A percentile compares a stretch with the other conserved stretches of the same genome.
phyloP scores from a whole-genome alignment of 1,284 basidiomycete species.

The Bondarzewia mesenterica region DNA sequence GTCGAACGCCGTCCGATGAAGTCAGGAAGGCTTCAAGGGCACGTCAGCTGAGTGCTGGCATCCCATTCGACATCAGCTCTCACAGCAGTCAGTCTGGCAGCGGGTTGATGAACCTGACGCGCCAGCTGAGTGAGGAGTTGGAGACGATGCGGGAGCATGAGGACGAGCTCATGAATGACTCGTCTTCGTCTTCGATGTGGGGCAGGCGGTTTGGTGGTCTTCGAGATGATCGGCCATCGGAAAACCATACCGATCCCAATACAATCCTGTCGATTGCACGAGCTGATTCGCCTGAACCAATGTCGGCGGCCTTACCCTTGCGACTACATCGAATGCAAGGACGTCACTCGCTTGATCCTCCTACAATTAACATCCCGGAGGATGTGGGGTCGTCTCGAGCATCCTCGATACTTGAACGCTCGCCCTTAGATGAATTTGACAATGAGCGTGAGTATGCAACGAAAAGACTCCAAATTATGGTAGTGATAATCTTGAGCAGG shows the following conservation, averaged over 20 bases:
- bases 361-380: conserved; percentile 43
- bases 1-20: conserved; percentile 11
- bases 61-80: conserved; percentile 19
- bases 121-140: conserved; percentile 55
- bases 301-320: conserved; percentile 20
- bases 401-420: conserved; percentile 38
- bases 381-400: conserved; percentile 54
- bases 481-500: conserved; percentile 24
- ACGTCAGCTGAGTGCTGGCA: conserved; percentile 16
- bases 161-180: conserved; percentile 9
- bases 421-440: conserved; percentile 32
- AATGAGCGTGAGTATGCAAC: conserved; percentile 31
- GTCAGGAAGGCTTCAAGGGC: conserved; percentile 3
- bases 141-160: conserved; percentile 29
- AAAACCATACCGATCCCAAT: conserved; percentile 16
- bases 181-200: conserved; percentile 19
- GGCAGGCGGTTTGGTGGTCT: conserved; percentile 20
- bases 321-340: conserved; percentile 22
- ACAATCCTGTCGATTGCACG: conserved; percentile 15
- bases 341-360: conserved; percentile 17
- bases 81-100: conserved; percentile 30
- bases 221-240: conserved; percentile 17
- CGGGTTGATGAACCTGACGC: conserved; percentile 52
- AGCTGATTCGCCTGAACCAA: conserved; percentile 1
- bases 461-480: not conserved